phyloP scores from a whole-genome alignment of 2,329 filamentous ascomycete genomes.

The Penicillium hordei region DNA sequence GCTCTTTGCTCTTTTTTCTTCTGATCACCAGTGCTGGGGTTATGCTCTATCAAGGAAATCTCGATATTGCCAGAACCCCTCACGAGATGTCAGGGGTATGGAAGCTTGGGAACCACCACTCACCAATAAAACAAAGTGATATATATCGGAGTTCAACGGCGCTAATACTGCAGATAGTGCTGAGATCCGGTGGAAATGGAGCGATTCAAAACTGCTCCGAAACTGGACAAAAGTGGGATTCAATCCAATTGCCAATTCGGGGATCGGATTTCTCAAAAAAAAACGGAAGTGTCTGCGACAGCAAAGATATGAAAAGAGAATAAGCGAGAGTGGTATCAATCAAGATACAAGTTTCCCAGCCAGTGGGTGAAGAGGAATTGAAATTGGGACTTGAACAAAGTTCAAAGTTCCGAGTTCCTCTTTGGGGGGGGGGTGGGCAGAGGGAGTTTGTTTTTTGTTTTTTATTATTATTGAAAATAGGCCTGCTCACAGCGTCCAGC shows the following conservation, averaged over 20 bases:
- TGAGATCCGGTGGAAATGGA: not conserved
- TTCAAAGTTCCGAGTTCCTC: not conserved
- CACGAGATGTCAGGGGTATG: conserved; percentile 1
- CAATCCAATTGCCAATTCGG: not conserved
- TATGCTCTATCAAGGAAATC: not conserved
- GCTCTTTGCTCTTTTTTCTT: not conserved
- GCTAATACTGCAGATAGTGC: not conserved
- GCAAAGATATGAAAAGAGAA: conserved; percentile 3
- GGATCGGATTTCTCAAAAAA: not conserved
- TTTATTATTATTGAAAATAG: conserved; percentile 19
- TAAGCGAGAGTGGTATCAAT: conserved; percentile 21
- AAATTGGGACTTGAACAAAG: conserved; percentile 19
- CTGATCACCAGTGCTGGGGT: not conserved
- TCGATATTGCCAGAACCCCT: not conserved
- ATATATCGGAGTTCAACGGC: conserved; percentile 1
- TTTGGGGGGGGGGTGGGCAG: not conserved
- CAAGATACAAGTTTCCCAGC: conserved; percentile 31
- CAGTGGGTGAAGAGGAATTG: conserved; percentile 27
- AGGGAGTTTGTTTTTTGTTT: no score
- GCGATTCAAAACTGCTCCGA: conserved; percentile 7
- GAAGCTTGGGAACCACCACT: not conserved
- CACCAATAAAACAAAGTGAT: conserved; percentile 1
- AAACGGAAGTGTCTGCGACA: conserved; percentile 11
- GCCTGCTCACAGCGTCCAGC: conserved; percentile 41
- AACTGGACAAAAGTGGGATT: not conserved